phyloP scores from a whole-genome alignment of 2,329 filamentous ascomycete species.

The Elsinoe perseae region DNA sequence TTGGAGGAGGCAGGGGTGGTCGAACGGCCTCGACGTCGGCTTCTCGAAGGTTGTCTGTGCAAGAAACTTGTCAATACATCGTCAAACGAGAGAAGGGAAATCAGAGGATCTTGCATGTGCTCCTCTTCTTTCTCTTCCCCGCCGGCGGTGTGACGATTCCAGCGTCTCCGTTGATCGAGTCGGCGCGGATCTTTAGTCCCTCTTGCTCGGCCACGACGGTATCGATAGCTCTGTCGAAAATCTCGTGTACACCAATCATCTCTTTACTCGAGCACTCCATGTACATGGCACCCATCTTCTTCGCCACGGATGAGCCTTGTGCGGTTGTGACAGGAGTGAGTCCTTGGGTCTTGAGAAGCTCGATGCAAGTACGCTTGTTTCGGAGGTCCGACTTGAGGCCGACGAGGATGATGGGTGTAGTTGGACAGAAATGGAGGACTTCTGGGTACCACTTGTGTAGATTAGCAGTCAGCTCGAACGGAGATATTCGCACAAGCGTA shows the following conservation, averaged over 20 bases:
- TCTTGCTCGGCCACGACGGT: conserved; percentile 72
- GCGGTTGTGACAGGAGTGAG: conserved; percentile 88
- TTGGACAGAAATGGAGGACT: conserved; percentile 97
- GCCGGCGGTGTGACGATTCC: conserved; percentile 24
- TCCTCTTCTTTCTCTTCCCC: conserved; percentile 71
- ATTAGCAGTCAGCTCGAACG: not conserved
- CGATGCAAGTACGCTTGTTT: conserved; percentile 91
- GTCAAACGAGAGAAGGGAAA: not conserved
- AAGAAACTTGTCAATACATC: conserved; percentile 15
- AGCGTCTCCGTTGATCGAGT: conserved; percentile 27
- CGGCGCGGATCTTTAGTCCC: conserved; percentile 30
- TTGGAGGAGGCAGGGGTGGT: not conserved
- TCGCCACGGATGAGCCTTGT: conserved; percentile 78
- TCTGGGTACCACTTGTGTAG: conserved; percentile 85
- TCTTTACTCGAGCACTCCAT: conserved; percentile 82
- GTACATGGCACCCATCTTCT: conserved; percentile 90
- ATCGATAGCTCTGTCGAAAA: conserved; percentile 60
- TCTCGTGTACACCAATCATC: conserved; percentile 16
- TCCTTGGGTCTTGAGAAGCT: conserved; percentile 96
- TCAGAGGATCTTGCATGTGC: conserved; percentile 73
- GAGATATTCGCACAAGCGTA: conserved; percentile 36
- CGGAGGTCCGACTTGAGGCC: conserved; percentile 96
- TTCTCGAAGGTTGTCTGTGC: conserved; percentile 7
- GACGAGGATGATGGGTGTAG: conserved; percentile 89
- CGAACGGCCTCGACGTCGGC: conserved; percentile 16